Evolutionary conservation across 345 rosid species (phyloP).

Genomic region (Eutrema yunnanense): DNA sequence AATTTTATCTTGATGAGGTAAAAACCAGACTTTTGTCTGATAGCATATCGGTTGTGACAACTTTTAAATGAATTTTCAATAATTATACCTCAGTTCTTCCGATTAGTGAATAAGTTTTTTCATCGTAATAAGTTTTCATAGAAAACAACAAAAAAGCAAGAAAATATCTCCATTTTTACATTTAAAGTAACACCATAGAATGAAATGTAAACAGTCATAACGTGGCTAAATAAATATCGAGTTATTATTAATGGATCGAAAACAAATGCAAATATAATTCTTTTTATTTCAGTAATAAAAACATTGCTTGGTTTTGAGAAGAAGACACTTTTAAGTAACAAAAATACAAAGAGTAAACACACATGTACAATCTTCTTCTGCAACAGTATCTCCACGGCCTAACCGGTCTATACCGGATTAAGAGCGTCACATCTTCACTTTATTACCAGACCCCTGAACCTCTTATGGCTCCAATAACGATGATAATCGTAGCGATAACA

Average conservation of each 20-base stretch:
- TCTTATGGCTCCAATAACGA: slow-evolving; percentile 4
- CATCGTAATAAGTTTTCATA: no score
- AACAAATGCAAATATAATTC: background rate
- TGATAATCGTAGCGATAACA: slow-evolving; percentile 8
- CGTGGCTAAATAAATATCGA: background rate
- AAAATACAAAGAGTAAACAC: background rate
- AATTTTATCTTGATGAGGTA: no score
- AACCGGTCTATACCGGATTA: background rate
- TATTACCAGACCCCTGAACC: slow-evolving; percentile 15
- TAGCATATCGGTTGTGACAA: no score
- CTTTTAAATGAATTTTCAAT: no score
- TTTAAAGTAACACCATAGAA: background rate
- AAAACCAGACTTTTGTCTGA: no score
- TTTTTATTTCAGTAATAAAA: background rate
- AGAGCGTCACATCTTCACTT: slow-evolving; percentile 7
- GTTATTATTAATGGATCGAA: background rate
- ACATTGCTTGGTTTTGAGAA: background rate
- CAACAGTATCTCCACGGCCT: background rate
- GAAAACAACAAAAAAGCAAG: no score
- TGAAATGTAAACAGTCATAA: background rate
- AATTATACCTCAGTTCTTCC: no score
- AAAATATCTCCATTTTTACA: no score
- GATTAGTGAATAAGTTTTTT: no score
- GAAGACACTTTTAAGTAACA: no score
- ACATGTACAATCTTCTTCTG: background rate